Evolutionary conservation across 106 monocot species (phyloP), one percentile per base, ranked within the genome.

Genomic region (Allium cepa): DNA sequence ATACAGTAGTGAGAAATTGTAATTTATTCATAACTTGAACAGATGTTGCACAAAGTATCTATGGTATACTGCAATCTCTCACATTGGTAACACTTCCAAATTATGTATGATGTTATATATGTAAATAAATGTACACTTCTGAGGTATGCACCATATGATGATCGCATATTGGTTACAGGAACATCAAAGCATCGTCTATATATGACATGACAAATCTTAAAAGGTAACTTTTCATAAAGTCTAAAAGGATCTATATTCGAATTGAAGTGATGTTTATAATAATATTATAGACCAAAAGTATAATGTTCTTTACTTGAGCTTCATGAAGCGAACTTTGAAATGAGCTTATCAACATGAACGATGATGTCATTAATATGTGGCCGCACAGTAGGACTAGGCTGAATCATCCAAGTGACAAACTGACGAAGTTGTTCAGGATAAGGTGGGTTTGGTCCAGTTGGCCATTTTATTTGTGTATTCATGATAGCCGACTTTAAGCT

Each of bases 291-390:
- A 36, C 36, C 36, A 36, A 36, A 36, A 36, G 36, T 36, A 36
- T 0, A 36, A 36, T 36, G 36, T 36, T 36, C 36, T 36, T 36
- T 36, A 36, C 36, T 36, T 36, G 36, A 36, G 36, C 36, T 36
- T 36, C 36, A 36, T 36, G 36, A 66, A 18, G 88, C 83, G 69
- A 88, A 89, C 53, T 92, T 97, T 8, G 80, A 63, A 16, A 84
- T 75, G 65, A 97, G 92, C 73, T 92, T 97, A 76, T 97, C 97
- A 1, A 97, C 92, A 61, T 92, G 97, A 52, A 97, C 73, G 48
- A 90, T 68, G 64, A 97, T 79, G 64, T 89, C 97, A 53, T 83
- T 80, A 45, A 97, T 85, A 68, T 77, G 69, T 22, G 97, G 97
- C 63, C 97, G 83, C 22, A 97, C 50, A 0, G 92, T 53, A 67